Evolutionary conservation across 306 rosid species (phyloP).

Genomic region (Dryas alaskensis): DNA sequence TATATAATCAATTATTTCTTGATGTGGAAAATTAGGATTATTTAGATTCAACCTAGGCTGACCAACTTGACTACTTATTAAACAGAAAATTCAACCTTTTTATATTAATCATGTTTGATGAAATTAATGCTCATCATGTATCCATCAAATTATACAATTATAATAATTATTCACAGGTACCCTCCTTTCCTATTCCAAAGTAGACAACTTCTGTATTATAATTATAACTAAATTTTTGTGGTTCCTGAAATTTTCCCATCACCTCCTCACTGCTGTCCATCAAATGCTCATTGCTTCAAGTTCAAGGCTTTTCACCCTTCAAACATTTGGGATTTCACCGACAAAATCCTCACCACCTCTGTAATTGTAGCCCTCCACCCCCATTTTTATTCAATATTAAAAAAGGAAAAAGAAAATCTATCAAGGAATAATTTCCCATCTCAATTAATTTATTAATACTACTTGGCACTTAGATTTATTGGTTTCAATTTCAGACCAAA

Average conservation of each 20-base stretch:
- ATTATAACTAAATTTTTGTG: not conserved
- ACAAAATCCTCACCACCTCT: not conserved
- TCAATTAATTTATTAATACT: not conserved
- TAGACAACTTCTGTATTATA: not conserved
- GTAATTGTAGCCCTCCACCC: not conserved
- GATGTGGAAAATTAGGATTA: not conserved
- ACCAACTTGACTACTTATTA: not conserved
- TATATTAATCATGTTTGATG: not conserved
- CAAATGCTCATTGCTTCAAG: constrained; percentile 1
- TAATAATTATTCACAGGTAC: not conserved
- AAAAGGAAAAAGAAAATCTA: not conserved
- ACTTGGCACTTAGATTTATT: no score
- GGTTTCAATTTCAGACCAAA: no score
- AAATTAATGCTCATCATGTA: not conserved
- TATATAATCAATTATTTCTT: constrained; percentile 3
- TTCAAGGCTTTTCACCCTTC: not conserved
- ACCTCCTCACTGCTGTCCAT: not conserved
- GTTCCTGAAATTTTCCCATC: not conserved
- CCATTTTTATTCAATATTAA: not conserved
- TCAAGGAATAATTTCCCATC: constrained; percentile 5
- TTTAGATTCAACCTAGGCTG: not conserved
- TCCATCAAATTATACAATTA: not conserved
- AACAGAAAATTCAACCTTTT: not conserved
- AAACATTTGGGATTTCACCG: not conserved
- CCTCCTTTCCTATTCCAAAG: not conserved